Percentiles rank a stretch among this genome's conserved stretches.
These are phyloP conservation scores for Posidonia oceanica DNA, from an alignment of 116 monocot genomes.

Conservation along the genomic window DNA sequence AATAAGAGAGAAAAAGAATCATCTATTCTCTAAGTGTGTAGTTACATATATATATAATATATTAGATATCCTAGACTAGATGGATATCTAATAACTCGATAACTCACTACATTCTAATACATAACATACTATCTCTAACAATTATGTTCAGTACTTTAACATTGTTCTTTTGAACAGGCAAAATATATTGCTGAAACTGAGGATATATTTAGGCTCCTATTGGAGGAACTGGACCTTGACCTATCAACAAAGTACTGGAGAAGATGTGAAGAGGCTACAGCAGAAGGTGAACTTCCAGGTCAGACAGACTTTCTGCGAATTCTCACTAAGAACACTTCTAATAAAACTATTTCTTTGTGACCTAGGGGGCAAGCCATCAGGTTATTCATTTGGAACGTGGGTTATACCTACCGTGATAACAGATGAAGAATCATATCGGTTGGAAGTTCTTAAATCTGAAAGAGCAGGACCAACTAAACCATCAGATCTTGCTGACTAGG, in stretches of 20 bases:
- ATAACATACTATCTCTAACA: rapidly evolving
- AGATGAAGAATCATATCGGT: constrained; percentile 61
- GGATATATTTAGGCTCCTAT: constrained; percentile 41
- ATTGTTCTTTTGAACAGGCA: constrained; percentile 23
- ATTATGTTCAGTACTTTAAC: no score
- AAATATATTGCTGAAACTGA: constrained; percentile 68
- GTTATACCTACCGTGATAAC: constrained; percentile 54
- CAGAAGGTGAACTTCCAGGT: constrained; percentile 33
- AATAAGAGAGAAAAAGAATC: no score
- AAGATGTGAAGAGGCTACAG: constrained; percentile 83
- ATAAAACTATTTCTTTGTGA: background rate
- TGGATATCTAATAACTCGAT: no score
- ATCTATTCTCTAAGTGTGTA: no score
- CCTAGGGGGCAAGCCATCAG: constrained; percentile 39
- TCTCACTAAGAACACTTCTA: no score
- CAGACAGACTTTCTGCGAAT: background rate
- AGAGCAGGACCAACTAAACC: background rate
- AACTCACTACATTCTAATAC: no score
- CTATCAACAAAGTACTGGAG: constrained; percentile 38
- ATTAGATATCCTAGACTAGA: no score
- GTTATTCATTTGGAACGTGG: constrained; percentile 62
- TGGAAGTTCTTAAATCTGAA: background rate
- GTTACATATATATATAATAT: no score
- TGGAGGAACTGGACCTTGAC: constrained; percentile 37
- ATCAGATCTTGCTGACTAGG: no score